Percentiles rank a stretch among this genome's conserved stretches.
Conservation (phyloP, 139 green algal species). For the Chlorella sorokiniana region DNA sequence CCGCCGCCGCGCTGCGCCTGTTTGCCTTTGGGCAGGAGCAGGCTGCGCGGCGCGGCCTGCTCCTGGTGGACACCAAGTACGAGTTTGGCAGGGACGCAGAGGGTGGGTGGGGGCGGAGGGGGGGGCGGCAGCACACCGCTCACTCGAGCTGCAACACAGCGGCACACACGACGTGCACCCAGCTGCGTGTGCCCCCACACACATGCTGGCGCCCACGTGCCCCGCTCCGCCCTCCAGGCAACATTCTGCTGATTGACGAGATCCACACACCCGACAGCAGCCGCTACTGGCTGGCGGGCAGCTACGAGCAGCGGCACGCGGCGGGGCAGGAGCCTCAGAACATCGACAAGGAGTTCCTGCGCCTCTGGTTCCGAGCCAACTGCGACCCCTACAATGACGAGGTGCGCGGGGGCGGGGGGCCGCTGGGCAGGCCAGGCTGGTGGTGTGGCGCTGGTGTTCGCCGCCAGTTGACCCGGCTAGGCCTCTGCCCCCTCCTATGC, state of each 20-base stretch:
- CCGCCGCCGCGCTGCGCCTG: slow-evolving; percentile 76
- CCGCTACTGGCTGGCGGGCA: slow-evolving; percentile 93
- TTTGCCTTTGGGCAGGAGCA: slow-evolving; percentile 91
- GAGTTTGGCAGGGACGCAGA: slow-evolving; percentile 85
- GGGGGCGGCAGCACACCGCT: not conserved
- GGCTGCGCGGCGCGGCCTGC: slow-evolving; percentile 83
- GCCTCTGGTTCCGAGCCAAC: slow-evolving; percentile 92
- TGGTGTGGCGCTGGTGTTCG: not conserved
- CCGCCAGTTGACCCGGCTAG: not conserved
- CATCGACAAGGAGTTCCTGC: slow-evolving; percentile 99
- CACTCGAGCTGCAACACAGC: too few relatives aligned
- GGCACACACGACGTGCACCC: too few relatives aligned
- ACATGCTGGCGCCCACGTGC: not conserved
- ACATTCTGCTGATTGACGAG: slow-evolving; percentile 81
- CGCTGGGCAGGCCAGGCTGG: not conserved
- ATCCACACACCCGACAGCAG: slow-evolving; percentile 96
- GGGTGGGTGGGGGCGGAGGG: slow-evolving; percentile 37
- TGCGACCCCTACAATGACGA: slow-evolving; percentile 98
- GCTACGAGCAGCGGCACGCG: slow-evolving; percentile 81
- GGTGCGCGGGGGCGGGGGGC: slow-evolving; percentile 15
- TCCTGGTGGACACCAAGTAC: slow-evolving; percentile 98
- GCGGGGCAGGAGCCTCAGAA: slow-evolving; percentile 68
- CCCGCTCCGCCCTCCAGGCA: slow-evolving; percentile 30
- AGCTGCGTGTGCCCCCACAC: too few relatives aligned
- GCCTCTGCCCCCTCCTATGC: not conserved